A percentile compares a stretch with the other conserved stretches of the same genome.
Evolutionary conservation across 768 basidiomycete genomes (phyloP).

Genomic region (Phlegmacium glaucopus): DNA sequence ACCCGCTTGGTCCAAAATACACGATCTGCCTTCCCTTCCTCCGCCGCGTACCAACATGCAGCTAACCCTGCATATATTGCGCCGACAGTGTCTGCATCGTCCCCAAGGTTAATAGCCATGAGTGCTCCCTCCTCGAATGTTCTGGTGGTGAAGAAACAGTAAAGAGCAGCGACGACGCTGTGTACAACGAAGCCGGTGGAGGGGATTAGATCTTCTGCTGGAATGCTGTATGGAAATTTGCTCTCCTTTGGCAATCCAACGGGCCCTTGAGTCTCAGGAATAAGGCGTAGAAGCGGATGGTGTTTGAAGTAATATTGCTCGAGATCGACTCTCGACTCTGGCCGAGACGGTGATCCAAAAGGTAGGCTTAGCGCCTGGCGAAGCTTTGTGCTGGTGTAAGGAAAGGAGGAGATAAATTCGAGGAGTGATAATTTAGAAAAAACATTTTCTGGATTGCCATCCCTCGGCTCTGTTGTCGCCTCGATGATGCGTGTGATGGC

Average conservation of each 20-base stretch:
- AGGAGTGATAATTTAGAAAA: slow-evolving; percentile 39
- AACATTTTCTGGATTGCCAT: slow-evolving; percentile 5
- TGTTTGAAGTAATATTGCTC: slow-evolving; percentile 31
- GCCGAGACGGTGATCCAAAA: slow-evolving; percentile 10
- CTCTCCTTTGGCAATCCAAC: slow-evolving; percentile 4
- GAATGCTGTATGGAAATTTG: slow-evolving; percentile 27
- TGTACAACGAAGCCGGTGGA: slow-evolving; percentile 40
- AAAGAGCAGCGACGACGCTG: slow-evolving; percentile 38
- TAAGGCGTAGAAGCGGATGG: slow-evolving; percentile 38
- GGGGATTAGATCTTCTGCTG: slow-evolving; percentile 24
- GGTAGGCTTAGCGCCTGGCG: slow-evolving; percentile 30
- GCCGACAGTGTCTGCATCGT: slow-evolving; percentile 44
- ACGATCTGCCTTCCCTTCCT: slow-evolving; percentile 15
- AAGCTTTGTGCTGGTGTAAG: slow-evolving; percentile 30
- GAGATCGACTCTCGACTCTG: slow-evolving; percentile 18
- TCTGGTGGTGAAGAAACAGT: slow-evolving; percentile 41
- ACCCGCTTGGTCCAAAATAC: slow-evolving; percentile 38
- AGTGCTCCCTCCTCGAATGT: slow-evolving; percentile 44
- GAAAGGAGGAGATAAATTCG: slow-evolving; percentile 34
- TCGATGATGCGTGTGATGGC: slow-evolving; percentile 32
- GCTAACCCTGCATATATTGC: slow-evolving; percentile 46
- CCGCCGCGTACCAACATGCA: slow-evolving; percentile 37
- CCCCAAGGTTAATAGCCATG: slow-evolving; percentile 40
- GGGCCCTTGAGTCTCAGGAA: slow-evolving; percentile 22
- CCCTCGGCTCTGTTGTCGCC: slow-evolving; percentile 12